Evolutionary conservation across 495 filamentous ascomycete species (phyloP).

Genomic region (Penicillium cinerascens): DNA sequence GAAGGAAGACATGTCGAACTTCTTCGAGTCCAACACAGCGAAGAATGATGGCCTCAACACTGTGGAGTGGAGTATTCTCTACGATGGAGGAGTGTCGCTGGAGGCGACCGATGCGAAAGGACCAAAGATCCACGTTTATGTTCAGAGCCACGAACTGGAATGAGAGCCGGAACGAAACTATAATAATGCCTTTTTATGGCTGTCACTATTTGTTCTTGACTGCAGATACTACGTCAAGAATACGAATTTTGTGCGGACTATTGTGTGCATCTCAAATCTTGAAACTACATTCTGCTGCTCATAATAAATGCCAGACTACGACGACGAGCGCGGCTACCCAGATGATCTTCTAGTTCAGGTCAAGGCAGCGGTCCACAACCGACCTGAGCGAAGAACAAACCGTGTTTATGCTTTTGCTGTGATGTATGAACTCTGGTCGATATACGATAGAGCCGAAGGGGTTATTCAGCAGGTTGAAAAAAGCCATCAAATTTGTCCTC

Average conservation of each 20-base stretch:
- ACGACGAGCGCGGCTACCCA: too few relatives aligned
- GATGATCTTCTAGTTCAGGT: too few relatives aligned
- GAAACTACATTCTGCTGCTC: not conserved
- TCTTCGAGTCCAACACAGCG: not conserved
- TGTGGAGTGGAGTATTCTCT: not conserved
- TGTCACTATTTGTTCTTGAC: conserved; percentile 9
- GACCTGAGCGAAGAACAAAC: too few relatives aligned
- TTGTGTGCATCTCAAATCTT: not conserved
- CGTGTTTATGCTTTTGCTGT: too few relatives aligned
- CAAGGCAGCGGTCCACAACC: too few relatives aligned
- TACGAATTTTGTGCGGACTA: too few relatives aligned
- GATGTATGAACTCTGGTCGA: too few relatives aligned
- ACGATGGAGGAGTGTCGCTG: not conserved
- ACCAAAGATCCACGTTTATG: not conserved
- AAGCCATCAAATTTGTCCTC: too few relatives aligned
- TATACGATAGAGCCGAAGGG: too few relatives aligned
- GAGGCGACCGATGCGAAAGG: not conserved
- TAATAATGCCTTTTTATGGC: not conserved
- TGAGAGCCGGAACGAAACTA: not conserved
- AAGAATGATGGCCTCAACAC: not conserved
- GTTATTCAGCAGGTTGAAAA: too few relatives aligned
- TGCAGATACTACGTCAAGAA: too few relatives aligned
- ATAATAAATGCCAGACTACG: too few relatives aligned
- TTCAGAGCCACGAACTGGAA: not conserved
- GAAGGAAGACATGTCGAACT: not conserved